These are phyloP conservation scores for Leccinum disarticulatum DNA, from an alignment of 768 basidiomycete genomes.

Conservation along the genomic window DNA sequence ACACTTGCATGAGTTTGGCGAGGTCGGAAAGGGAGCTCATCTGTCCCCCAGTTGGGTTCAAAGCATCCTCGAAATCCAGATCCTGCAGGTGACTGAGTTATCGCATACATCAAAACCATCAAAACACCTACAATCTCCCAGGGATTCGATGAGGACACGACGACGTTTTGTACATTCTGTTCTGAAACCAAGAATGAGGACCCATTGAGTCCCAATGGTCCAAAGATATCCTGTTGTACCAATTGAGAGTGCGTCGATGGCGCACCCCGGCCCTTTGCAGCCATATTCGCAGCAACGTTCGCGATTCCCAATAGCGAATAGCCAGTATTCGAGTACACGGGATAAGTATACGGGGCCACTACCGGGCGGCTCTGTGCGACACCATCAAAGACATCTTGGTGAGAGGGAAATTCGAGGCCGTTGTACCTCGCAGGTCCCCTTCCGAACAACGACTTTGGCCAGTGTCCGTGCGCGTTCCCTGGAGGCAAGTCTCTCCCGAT, in stretches of 20 bases:
- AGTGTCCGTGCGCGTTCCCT: slow-evolving; percentile 31
- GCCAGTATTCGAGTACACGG: slow-evolving; percentile 43
- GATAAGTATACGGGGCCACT: slow-evolving; percentile 44
- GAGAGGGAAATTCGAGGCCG: slow-evolving; percentile 32
- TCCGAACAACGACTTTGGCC: slow-evolving; percentile 39
- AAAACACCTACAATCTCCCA: slow-evolving; percentile 35
- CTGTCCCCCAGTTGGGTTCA: slow-evolving; percentile 50
- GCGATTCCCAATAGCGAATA: slow-evolving; percentile 36
- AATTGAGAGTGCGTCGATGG: slow-evolving; percentile 42
- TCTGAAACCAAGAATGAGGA: slow-evolving; percentile 44
- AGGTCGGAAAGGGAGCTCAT: slow-evolving; percentile 51
- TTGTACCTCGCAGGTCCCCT: slow-evolving; percentile 30
- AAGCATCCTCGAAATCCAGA: slow-evolving; percentile 36
- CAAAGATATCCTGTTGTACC: slow-evolving; percentile 49
- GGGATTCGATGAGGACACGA: slow-evolving; percentile 38
- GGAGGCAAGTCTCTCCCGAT: slow-evolving; percentile 38
- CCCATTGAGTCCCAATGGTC: slow-evolving; percentile 42
- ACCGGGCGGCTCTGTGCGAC: slow-evolving; percentile 40
- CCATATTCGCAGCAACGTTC: slow-evolving; percentile 34
- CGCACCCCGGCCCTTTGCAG: slow-evolving; percentile 15
- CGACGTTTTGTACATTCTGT: slow-evolving; percentile 37
- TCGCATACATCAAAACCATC: not conserved
- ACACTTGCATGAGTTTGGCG: slow-evolving; percentile 40
- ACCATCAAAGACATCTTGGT: slow-evolving; percentile 35
- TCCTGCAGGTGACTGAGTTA: slow-evolving; percentile 31